Percentiles rank a stretch among this genome's conserved stretches.
phyloP scores from a whole-genome alignment of 139 green algal species.

The Asterochloris sp. region DNA sequence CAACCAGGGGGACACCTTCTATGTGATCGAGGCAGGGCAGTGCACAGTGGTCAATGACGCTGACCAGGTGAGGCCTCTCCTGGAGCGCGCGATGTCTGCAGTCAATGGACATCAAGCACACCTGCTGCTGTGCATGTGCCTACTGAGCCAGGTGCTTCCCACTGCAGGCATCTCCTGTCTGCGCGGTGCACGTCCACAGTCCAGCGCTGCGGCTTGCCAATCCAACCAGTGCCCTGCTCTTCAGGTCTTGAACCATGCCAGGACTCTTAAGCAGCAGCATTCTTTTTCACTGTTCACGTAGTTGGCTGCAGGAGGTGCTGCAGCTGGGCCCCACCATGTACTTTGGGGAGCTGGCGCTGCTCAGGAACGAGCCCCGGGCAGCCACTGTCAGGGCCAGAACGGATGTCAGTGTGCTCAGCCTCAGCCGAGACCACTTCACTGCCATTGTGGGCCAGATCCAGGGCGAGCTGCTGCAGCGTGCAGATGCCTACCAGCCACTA shows the following conservation, averaged over 20 bases:
- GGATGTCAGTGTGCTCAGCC: conserved; percentile 55
- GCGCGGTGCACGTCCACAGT: no score
- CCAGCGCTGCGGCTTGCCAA: no score
- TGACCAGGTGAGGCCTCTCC: conserved; percentile 21
- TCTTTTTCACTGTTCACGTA: no score
- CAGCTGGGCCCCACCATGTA: conserved; percentile 48
- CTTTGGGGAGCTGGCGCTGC: conserved; percentile 90
- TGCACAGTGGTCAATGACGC: conserved; percentile 27
- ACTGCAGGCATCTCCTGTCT: no score
- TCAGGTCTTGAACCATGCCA: no score
- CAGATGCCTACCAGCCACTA: conserved; percentile 23
- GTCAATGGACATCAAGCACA: no score
- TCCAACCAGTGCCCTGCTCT: no score
- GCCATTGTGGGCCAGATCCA: conserved; percentile 52
- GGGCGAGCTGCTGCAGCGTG: conserved; percentile 26
- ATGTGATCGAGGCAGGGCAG: conserved; percentile 83
- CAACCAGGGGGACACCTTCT: conserved; percentile 78
- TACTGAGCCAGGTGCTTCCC: not conserved
- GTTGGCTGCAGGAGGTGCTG: conserved; percentile 19
- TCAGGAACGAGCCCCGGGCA: conserved; percentile 65
- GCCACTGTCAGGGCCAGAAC: conserved; percentile 73
- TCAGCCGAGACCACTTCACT: conserved; percentile 54
- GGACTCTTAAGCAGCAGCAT: no score
- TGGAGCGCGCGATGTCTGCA: no score
- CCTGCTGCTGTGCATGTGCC: not conserved